These are phyloP conservation scores for Closterium sp. DNA, from an alignment of 139 green algal genomes.

Conservation along the genomic window DNA sequence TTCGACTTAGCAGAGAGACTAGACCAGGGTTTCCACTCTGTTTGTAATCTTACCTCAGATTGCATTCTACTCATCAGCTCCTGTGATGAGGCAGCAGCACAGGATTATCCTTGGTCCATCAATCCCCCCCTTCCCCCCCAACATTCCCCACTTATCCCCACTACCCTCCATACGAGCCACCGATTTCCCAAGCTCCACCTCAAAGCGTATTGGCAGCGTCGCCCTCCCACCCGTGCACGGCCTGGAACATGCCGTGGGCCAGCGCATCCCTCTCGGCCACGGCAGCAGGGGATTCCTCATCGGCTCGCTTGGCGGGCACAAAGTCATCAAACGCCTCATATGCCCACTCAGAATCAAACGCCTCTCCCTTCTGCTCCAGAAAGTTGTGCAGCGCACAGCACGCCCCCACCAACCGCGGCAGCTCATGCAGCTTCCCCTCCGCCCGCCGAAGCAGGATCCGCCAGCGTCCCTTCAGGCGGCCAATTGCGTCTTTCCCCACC, in stretches of 20 bases:
- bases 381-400: constrained; percentile 44
- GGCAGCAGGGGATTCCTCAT: not conserved
- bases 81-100: too few relatives aligned
- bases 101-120: too few relatives aligned
- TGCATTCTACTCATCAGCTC: too few relatives aligned
- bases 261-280: not conserved
- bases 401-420: constrained; percentile 32
- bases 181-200: not conserved
- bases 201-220: not conserved
- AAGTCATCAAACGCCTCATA: not conserved
- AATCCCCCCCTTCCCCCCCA: too few relatives aligned
- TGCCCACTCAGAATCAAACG: constrained; percentile 5
- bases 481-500: constrained; percentile 32
- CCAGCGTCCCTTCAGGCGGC: constrained; percentile 33
- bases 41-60: too few relatives aligned
- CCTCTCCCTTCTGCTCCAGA: constrained; percentile 18
- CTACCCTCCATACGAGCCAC: not conserved
- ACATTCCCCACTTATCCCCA: too few relatives aligned
- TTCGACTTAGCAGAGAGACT: too few relatives aligned
- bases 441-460: constrained; percentile 15
- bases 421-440: constrained; percentile 37
- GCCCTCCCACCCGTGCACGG: not conserved
- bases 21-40: too few relatives aligned
- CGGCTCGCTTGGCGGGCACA: not conserved
- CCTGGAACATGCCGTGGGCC: not conserved